These are phyloP conservation scores for Raphidocelis subcapitata DNA, from an alignment of 139 green algal genomes.

Conservation along the genomic window DNA sequence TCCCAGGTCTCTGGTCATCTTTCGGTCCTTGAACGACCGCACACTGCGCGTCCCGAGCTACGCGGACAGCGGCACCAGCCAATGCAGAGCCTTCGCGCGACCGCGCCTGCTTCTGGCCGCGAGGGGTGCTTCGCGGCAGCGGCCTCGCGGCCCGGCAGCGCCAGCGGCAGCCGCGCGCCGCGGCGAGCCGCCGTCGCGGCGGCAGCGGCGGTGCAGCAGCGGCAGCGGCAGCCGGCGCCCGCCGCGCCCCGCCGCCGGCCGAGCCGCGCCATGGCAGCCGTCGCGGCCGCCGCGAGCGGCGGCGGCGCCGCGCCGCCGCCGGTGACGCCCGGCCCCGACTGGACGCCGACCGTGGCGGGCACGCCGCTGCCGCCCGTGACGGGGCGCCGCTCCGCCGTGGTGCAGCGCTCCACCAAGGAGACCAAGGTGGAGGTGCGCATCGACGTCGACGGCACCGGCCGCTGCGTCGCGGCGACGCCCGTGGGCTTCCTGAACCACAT, in stretches of 20 bases:
- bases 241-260: not conserved
- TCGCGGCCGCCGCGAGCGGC: not conserved
- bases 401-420: slow-evolving; percentile 87
- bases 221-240: slow-evolving; percentile 7
- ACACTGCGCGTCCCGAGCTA: too few relatives aligned
- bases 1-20: too few relatives aligned
- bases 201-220: not conserved
- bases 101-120: too few relatives aligned
- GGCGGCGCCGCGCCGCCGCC: not conserved
- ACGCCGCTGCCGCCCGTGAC: not conserved
- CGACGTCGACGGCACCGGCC: slow-evolving; percentile 90
- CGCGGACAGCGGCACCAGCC: too few relatives aligned
- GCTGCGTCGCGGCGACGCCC: slow-evolving; percentile 66
- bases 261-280: slow-evolving; percentile 5
- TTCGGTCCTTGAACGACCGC: too few relatives aligned
- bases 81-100: too few relatives aligned
- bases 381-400: slow-evolving; percentile 20
- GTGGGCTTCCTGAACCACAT: slow-evolving; percentile 99
- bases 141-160: too few relatives aligned
- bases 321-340: not conserved
- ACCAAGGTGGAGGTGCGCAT: slow-evolving; percentile 89
- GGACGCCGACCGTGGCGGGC: not conserved
- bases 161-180: too few relatives aligned
- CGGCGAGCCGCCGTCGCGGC: too few relatives aligned
- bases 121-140: too few relatives aligned